Evolutionary conservation across 2,329 filamentous ascomycete genomes (phyloP), one percentile per base, ranked within the genome.

Genomic region (Pseudophaeomoniella oleicola): DNA sequence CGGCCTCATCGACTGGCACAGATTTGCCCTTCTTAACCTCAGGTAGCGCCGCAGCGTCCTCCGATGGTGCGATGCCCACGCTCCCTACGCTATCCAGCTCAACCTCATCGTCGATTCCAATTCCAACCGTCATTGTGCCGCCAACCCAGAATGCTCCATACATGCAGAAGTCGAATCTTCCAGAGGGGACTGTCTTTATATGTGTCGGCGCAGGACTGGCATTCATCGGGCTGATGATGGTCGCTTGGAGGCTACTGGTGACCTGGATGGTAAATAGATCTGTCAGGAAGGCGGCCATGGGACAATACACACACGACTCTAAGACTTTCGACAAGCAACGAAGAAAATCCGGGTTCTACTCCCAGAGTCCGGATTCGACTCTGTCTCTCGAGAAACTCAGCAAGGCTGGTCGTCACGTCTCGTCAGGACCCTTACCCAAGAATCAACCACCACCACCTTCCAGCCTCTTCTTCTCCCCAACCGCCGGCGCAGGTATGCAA

Each of bases 161-260:
- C 55, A 94, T 96, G 84, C 79, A 87, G 52, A 77, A 79, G 50
- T 92, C 86, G 1, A 78, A 62, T 37, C 67, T 87, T 9, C 90
- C 90, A 2, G 82, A 96, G 51, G 90, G 90, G 37, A 94, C 88
- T 3, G 81, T 98, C 40, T 98, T 98, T 63, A 98, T 98, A 50
- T 81, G 78, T 15, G 90, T 96, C 1, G 90, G 90, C 32, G 81
- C 86, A 16, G 79, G 85, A 17, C 72, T 98, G 4, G 90, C 84
- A 12, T 79, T 86, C 45, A 74, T 94, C 44, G 84, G 77, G 9
- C 64, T 85, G 5, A 77, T 76, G n/a, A 74, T 96, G 32, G 68
- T 98, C 10, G 68, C 81, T 39, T 98, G 90, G 90, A 83, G 88
- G 42, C 78, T 71, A 35, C 71, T 94, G 38, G 77, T 94, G 40